Percentiles rank a stretch among this genome's conserved stretches.
phyloP scores from a whole-genome alignment of 345 rosid species.

The Conringia planisiliqua region DNA sequence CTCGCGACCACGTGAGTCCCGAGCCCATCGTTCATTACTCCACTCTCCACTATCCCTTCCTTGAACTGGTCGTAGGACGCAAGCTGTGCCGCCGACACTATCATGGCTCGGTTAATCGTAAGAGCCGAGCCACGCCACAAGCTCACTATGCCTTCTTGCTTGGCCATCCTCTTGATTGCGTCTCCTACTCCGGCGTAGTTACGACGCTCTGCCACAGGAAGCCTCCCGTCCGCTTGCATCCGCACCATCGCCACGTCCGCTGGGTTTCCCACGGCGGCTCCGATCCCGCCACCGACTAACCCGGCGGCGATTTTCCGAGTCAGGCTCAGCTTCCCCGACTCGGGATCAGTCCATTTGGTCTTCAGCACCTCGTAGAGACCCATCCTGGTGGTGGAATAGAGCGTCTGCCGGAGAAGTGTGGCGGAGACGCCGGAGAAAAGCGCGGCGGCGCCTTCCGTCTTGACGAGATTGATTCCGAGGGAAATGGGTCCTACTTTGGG shows the following conservation, averaged over 20 bases:
- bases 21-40: constrained; percentile 52
- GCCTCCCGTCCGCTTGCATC: constrained; percentile 84
- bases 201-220: constrained; percentile 59
- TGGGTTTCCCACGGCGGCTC: constrained; percentile 77
- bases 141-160: constrained; percentile 36
- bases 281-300: constrained; percentile 58
- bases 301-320: constrained; percentile 58
- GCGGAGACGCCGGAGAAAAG: constrained; percentile 82
- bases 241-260: constrained; percentile 89
- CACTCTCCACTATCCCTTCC: constrained; percentile 49
- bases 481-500: constrained; percentile 27
- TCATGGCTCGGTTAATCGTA: constrained; percentile 79
- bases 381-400: constrained; percentile 83
- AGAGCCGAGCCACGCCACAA: constrained; percentile 70
- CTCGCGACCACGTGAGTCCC: constrained; percentile 78
- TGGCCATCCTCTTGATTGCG: constrained; percentile 64
- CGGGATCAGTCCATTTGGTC: constrained; percentile 59
- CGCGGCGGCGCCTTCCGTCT: constrained; percentile 53
- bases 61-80: constrained; percentile 77
- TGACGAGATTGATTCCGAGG: constrained; percentile 49
- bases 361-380: constrained; percentile 72
- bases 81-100: constrained; percentile 70
- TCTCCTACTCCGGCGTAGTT: constrained; percentile 63
- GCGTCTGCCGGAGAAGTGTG: constrained; percentile 71
- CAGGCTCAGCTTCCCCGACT: constrained; percentile 35